Base-by-base conservation (phyloP, 306 rosid species). In the Nissolia schottii region DNA sequence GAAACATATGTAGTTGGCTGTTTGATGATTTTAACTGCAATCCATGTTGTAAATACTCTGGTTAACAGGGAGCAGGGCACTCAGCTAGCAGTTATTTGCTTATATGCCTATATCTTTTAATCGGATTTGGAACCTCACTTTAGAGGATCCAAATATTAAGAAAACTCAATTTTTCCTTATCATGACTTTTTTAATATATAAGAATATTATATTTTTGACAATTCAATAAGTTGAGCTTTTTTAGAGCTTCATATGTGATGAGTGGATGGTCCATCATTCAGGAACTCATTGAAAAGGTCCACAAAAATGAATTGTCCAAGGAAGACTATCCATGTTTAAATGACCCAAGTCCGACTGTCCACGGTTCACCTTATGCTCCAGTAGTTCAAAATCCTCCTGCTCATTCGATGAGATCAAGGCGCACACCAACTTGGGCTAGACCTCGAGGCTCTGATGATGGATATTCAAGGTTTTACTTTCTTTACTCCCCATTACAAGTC, bases 361-460 rank as follows among this genome's bases (percentile, higher is more conserved):
- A 89, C 6, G 88, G 91, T 41, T 58, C 87, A 14, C 73, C 95
- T 50, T 79, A 29, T 66, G 64, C 78, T 62, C 19, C 89, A 37
- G 31, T 83, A 63, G 76, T 64, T 55, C 91, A 69, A 40, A 64
- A 74, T 58, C 80, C 90, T 38, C 85, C 79, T 65, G 88, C 97
- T 77, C 92, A 87, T 79, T 91, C 97, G 11, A 83, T 85, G 91
- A 86, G 97, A 87, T 93, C 98, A 34, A 91, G 85, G 77, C 87
- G 97, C 56, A 80, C 98, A 7, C 88, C 93, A 45, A 87, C 89
- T 45, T 93, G 98, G 98, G 98, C 97, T 48, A 87, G 89, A 67
- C 92, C 96, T 58, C 86, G 89, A 74, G 81, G 79, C 73, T 93
- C 97, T 18, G 97, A 93, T 49, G 97, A 93, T 80, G 97, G 97